Evolutionary conservation across 2,329 filamentous ascomycete species (phyloP), one percentile per base, ranked within the genome.

Genomic region (Xylaria sp.): DNA sequence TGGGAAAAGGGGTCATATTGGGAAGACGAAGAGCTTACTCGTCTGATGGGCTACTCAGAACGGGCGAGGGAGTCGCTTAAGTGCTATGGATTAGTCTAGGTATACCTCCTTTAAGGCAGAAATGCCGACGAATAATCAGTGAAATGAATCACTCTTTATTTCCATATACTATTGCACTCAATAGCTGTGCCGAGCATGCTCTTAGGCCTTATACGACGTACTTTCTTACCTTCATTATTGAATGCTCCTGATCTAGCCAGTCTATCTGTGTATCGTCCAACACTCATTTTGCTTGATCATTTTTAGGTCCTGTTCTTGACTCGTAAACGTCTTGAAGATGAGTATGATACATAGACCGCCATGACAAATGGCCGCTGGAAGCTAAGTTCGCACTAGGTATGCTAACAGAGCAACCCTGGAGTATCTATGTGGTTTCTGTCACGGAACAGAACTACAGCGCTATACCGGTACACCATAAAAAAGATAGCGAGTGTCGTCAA

Each of bases 111-210:
- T 18, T 34, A 20, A 48, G 61, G 46, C 20, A 23, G 48, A 53
- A 53, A 65, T 63, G 36, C 52, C 32, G 52, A 62, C 18, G 34
- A 39, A 41, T 70, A 55, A 67, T 67, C 39, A 64, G 30, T 67
- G 25, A 53, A 65, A 43, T 50, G 39, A 9, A 18, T 25, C 45
- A 13, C 18, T 60, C 41, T 58, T 39, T 25, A 36, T 53, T 43
- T 46, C 45, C 25, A 20, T 9, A 5, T 20, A 8, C 20, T 10
- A 20, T 28, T 10, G 9, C 23, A 13, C 46, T 13, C 23, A 4
- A 30, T 30, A 9, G 28, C 30, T 6, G 13, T 30, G 3, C 13
- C 6, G 3, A 23, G 6, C 43, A 10, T 13, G 8, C 8, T 46
- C 3, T 23, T 20, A 13, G 6, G 20, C 25, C 8, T 23, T 36